Percentiles rank a stretch among this genome's conserved stretches.
These are phyloP conservation scores for Helminthosporium solani DNA, from an alignment of 2,329 filamentous ascomycete genomes.

Conservation along the genomic window DNA sequence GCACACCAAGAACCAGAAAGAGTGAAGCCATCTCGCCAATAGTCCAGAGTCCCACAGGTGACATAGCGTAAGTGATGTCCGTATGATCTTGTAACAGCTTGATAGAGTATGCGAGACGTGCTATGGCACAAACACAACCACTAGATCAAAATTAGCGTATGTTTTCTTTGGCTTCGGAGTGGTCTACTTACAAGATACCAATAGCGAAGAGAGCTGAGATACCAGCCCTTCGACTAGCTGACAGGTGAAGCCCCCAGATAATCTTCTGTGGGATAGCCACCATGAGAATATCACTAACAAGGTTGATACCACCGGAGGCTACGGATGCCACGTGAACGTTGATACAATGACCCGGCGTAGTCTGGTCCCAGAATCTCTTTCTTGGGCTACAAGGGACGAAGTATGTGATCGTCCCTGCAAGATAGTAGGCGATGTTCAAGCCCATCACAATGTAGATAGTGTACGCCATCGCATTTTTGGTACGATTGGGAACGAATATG, in stretches of 20 bases:
- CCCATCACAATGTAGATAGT: background rate
- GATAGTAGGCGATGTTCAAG: background rate
- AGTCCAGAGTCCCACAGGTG: background rate
- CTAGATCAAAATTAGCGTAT: background rate
- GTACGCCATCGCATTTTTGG: background rate
- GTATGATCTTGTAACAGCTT: background rate
- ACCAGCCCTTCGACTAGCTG: background rate
- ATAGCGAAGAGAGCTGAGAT: background rate
- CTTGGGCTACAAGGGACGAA: background rate
- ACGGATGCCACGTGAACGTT: background rate
- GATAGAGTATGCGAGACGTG: background rate
- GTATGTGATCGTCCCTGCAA: background rate
- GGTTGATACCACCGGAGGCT: background rate
- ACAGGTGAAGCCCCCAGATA: background rate
- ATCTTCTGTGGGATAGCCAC: background rate
- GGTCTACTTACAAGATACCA: background rate
- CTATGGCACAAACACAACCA: background rate
- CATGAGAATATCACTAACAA: background rate
- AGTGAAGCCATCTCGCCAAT: background rate
- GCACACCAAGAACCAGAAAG: background rate
- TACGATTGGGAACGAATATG: background rate
- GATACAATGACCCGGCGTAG: background rate
- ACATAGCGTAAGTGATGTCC: background rate
- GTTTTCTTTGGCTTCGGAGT: background rate
- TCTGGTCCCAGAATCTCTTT: background rate